Evolutionary conservation across 352 stramenopile species (phyloP).

Genomic region (Globisporangium abappressorium): DNA sequence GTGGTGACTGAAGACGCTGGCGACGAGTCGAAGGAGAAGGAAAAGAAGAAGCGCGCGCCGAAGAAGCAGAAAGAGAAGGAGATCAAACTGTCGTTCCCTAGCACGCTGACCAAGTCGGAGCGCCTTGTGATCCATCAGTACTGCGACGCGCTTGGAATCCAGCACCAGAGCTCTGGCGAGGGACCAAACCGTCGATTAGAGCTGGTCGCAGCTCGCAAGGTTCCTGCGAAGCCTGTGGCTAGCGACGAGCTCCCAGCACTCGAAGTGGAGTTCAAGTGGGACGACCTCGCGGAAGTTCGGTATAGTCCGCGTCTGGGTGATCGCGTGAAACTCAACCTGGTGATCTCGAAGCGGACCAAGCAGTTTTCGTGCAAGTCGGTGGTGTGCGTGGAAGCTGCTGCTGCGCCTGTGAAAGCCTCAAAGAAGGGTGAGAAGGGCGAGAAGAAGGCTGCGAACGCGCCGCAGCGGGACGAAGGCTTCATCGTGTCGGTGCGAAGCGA

Average conservation of each 20-base stretch:
- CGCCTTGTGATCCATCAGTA: constrained; percentile 62
- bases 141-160: constrained; percentile 54
- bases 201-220: constrained; percentile 29
- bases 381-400: constrained; percentile 34
- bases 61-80: constrained; percentile 35
- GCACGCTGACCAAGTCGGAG: constrained; percentile 59
- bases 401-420: constrained; percentile 9
- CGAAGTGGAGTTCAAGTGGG: constrained; percentile 53
- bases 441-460: background rate
- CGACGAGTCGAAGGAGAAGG: background rate
- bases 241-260: constrained; percentile 21
- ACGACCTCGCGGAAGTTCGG: constrained; percentile 61
- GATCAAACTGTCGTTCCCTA: constrained; percentile 37
- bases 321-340: constrained; percentile 57
- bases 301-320: constrained; percentile 68
- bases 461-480: constrained; percentile 47
- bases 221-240: constrained; percentile 16
- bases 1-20: constrained; percentile 7
- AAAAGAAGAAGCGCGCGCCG: constrained; percentile 15
- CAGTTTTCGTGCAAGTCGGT: constrained; percentile 57
- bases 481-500: constrained; percentile 63
- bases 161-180: constrained; percentile 49
- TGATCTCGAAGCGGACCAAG: constrained; percentile 62
- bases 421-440: constrained; percentile 22
- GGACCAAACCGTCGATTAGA: constrained; percentile 35